Percentiles rank a stretch among this genome's conserved stretches.
These are phyloP conservation scores for Exophiala phaeomuriformis DNA, from an alignment of 2,329 filamentous ascomycete species.

Conservation along the genomic window DNA sequence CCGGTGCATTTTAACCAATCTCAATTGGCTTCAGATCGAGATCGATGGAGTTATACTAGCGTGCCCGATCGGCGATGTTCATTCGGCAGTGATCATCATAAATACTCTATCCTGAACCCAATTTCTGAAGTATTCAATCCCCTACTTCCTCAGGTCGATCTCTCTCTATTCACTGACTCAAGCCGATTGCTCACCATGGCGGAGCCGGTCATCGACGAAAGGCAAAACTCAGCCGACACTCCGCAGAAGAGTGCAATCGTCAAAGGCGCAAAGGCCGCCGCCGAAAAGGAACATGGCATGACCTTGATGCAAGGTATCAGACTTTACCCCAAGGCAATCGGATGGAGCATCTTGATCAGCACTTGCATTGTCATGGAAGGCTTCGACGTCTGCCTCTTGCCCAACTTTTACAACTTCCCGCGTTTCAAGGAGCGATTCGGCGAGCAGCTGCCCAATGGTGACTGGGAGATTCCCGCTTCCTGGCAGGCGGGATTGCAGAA, in stretches of 20 bases:
- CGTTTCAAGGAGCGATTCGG: conserved; percentile 42
- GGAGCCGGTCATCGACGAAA: not conserved
- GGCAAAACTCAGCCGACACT: not conserved
- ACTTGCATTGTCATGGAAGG: conserved; percentile 89
- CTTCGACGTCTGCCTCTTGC: conserved; percentile 73
- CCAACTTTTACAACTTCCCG: conserved; percentile 61
- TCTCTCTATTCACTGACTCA: not conserved
- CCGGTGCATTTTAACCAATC: not conserved
- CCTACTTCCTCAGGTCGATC: not conserved
- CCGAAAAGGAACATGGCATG: conserved; percentile 18
- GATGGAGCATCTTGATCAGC: conserved; percentile 76
- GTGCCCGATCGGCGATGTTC: not conserved
- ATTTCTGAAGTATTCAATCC: not conserved
- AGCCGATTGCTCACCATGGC: not conserved
- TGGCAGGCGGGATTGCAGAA: conserved; percentile 54
- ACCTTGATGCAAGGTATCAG: conserved; percentile 59
- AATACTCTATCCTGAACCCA: not conserved
- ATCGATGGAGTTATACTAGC: not conserved
- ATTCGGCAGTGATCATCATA: not conserved
- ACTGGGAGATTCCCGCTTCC: conserved; percentile 44
- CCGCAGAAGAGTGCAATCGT: conserved; percentile 27
- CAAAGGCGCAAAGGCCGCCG: conserved; percentile 33
- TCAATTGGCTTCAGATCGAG: not conserved
- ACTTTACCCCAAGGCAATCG: conserved; percentile 79
- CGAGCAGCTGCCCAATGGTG: conserved; percentile 29